Percentiles rank a stretch among this genome's conserved stretches.
Conservation (phyloP, 2,329 filamentous ascomycete species). For the Aspergillus oerlinghausenensis region DNA sequence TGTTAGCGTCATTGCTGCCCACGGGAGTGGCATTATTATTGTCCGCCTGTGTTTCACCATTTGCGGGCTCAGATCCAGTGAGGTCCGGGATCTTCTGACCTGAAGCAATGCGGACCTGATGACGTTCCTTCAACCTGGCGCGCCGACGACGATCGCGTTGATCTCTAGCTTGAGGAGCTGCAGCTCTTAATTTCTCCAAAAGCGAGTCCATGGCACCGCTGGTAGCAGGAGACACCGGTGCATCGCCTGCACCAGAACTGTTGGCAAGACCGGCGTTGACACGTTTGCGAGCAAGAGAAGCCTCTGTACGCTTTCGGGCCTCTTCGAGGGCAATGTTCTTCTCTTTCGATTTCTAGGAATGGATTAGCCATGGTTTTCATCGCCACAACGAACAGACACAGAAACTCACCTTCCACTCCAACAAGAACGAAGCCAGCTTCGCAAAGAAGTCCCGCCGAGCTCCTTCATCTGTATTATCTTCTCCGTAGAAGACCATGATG, state of each 20-base stretch:
- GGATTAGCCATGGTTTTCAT: slow-evolving; percentile 6
- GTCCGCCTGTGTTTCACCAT: slow-evolving; percentile 47
- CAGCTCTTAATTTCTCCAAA: slow-evolving; percentile 88
- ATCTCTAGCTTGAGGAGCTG: slow-evolving; percentile 83
- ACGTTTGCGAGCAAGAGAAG: slow-evolving; percentile 82
- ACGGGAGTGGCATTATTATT: slow-evolving; percentile 23
- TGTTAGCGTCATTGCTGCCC: not conserved
- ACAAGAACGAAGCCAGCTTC: slow-evolving; percentile 84
- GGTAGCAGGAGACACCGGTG: slow-evolving; percentile 62
- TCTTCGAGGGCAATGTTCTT: slow-evolving; percentile 88
- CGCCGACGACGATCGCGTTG: slow-evolving; percentile 83
- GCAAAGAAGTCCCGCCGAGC: slow-evolving; percentile 92
- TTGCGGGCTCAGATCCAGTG: slow-evolving; percentile 52
- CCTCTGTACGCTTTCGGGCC: slow-evolving; percentile 76
- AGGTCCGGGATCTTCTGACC: slow-evolving; percentile 82
- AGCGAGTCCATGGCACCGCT: slow-evolving; percentile 95
- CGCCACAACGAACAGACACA: slow-evolving; percentile 1
- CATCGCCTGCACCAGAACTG: slow-evolving; percentile 41
- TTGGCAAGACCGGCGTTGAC: slow-evolving; percentile 62
- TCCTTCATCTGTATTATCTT: slow-evolving; percentile 87
- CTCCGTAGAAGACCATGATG: slow-evolving; percentile 94
- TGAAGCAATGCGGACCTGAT: slow-evolving; percentile 83
- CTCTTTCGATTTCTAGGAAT: slow-evolving; percentile 69
- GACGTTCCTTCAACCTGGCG: slow-evolving; percentile 81
- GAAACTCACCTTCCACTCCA: slow-evolving; percentile 74